Conservation (phyloP, 495 filamentous ascomycete genomes). For the Penicillium antarcticum region DNA sequence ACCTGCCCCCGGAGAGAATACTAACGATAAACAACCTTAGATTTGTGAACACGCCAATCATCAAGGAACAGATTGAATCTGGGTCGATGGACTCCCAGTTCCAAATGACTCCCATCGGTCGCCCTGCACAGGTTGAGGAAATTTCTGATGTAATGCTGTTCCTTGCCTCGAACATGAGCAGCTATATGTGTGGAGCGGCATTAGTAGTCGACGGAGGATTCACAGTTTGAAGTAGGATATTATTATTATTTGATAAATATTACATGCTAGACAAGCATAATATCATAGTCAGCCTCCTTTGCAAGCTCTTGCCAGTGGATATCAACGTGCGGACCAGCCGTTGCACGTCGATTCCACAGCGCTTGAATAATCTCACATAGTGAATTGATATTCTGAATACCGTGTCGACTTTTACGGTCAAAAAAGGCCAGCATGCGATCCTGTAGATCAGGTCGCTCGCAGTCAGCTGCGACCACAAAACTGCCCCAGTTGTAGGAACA, state of each 20-base stretch:
- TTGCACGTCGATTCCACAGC: conserved; percentile 18
- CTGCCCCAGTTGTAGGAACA: conserved; percentile 27
- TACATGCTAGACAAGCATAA: conserved; percentile 23
- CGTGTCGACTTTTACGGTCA: conserved; percentile 18
- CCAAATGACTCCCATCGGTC: conserved; percentile 17
- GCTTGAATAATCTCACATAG: conserved; percentile 20
- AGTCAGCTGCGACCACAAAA: conserved; percentile 28
- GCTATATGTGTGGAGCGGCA: conserved; percentile 35
- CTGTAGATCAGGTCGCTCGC: conserved; percentile 17
- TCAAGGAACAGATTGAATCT: conserved; percentile 21
- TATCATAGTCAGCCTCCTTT: conserved; percentile 23
- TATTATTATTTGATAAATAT: background rate
- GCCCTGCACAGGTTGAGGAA: conserved; percentile 43
- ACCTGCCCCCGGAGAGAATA: background rate
- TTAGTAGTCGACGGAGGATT: conserved; percentile 22
- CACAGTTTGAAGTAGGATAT: conserved; percentile 8
- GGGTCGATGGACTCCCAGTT: conserved; percentile 18
- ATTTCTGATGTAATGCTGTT: conserved; percentile 68
- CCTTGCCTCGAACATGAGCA: conserved; percentile 49
- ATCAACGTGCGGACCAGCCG: conserved; percentile 8
- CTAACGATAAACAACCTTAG: background rate
- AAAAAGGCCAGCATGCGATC: conserved; percentile 19
- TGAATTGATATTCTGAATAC: conserved; percentile 21
- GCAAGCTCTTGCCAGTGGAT: conserved; percentile 28
- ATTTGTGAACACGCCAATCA: conserved; percentile 40